Percentiles rank a stretch among this genome's conserved stretches.
Conservation (phyloP, 371 early-diverging fungal species). For the Basidiobolus meristosporus region DNA sequence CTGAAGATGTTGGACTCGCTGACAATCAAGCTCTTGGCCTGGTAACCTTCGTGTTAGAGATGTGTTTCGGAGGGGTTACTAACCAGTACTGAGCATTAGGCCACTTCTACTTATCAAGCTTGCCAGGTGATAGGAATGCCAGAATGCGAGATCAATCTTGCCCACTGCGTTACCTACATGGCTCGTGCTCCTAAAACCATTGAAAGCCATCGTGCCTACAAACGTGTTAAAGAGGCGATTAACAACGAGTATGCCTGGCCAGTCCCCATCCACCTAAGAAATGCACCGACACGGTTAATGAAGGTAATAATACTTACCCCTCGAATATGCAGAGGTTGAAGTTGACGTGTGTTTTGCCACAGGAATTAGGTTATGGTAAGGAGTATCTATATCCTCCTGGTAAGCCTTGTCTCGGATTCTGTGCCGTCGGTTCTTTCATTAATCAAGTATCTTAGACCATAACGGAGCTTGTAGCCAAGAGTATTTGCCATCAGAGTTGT, state of each 20-base stretch:
- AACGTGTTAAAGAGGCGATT: slow-evolving; percentile 19
- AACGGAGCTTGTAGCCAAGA: too few species aligned
- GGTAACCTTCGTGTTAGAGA: slow-evolving; percentile 9
- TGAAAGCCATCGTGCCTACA: slow-evolving; percentile 53
- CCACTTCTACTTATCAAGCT: slow-evolving; percentile 56
- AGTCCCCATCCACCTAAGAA: slow-evolving; percentile 71
- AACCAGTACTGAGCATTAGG: slow-evolving; percentile 11
- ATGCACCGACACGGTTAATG: slow-evolving; percentile 63
- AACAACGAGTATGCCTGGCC: slow-evolving; percentile 38
- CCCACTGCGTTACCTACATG: slow-evolving; percentile 57
- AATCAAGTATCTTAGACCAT: too few species aligned
- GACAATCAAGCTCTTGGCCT: slow-evolving; percentile 54
- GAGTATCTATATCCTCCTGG: neutral
- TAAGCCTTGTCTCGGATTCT: too few species aligned
- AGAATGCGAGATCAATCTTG: slow-evolving; percentile 69
- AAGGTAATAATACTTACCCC: slow-evolving; percentile 44
- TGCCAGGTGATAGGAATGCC: slow-evolving; percentile 81
- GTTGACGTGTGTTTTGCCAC: too few species aligned
- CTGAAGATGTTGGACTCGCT: slow-evolving; percentile 78
- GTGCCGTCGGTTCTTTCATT: too few species aligned
- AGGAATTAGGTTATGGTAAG: neutral
- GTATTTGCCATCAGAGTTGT: too few species aligned
- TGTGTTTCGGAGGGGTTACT: neutral
- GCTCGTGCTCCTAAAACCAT: slow-evolving; percentile 69
- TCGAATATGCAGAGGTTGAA: slow-evolving; percentile 1